Evolutionary conservation across 257 asterid genomes (phyloP), one percentile per base, ranked within the genome.

Genomic region (Coffea canephora): DNA sequence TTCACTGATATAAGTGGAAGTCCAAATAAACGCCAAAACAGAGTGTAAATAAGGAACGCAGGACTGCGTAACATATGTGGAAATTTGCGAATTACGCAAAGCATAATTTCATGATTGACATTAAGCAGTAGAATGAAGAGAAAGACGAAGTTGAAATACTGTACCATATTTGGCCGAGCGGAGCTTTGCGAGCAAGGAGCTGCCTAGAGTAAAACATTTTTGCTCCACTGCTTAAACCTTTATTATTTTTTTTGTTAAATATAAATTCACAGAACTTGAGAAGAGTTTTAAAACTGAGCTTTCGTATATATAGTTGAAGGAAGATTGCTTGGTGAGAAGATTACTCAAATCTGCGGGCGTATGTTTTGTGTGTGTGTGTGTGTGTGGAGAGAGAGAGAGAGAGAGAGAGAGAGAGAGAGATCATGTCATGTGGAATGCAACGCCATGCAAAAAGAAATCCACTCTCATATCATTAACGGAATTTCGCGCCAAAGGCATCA

Each of bases 121-220:
- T 19, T 52, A 39, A 25, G 70, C 2, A 39, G 3, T 39, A 39
- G 77, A 25, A 71, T 21, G 34, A 48, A 34, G 25, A 14, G 16
- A 13, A 39, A 64, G 1, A 31, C 5, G 6, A 39, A 18, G 13
- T 14, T 13, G 19, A 52, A 52, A 52, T 14, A 13, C 65, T 59
- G 27, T 81, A 94, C 97, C 97, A 94, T 89, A 93, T 93, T 76
- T 94, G 97, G 39, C 98, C 97, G 52, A 94, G 94, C 2, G 98
- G 92, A 88, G 97, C 97, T 89, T 94, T 94, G 73, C 97, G 93
- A 81, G 98, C 98, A 16, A 92, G 91, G 1, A 95, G 93, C 91
- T 89, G 95, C 71, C 90, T 97, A 62, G 99, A 93, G 89, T 91
- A 95, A 72, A 95, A 95, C 98, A 95, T 95, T 57, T 48, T 76